Base-by-base conservation (phyloP, 1,139 yeast genomes). In the Sugiyamaella grinbergsii region DNA sequence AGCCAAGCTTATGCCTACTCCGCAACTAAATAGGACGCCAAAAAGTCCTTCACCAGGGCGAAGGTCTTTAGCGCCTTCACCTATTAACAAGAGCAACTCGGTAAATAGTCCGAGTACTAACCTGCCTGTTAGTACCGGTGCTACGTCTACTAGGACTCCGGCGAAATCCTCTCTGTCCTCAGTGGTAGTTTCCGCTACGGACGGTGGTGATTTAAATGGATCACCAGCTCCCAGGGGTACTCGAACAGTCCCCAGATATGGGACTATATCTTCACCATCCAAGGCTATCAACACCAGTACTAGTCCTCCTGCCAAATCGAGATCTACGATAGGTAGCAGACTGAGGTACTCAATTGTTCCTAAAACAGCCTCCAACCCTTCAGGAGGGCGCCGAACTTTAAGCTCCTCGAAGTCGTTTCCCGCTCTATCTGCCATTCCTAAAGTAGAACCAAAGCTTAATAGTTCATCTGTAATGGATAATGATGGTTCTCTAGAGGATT, bases 1-100 rank as follows among this genome's bases (percentile, higher is more conserved):
- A 32, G 54, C 63, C 18, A 54, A 50, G 49, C 54, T 59, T 24
- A 41, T 55, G 32, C 59, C 62, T 1, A 42, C 37, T 23, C 42
- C 47, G 3, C 41, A 18, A 26, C 42, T 6, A 31, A 36, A 47
- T 10, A 31, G 45, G 20, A 18, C 53, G 2, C 34, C 53, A 2
- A 46, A 42, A 7, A 28, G 48, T 7, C 51, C 50, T 1, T 42
- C 52, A 18, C 50, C 56, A 5, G 38, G 32, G 31, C 36, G 53
- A 26, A 34, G 22, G 16, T 32, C 39, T 18, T 36, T 33, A 16
- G 31, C 36, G 13, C 24, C 52, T 7, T 42, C 54, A 2, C 24
- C 38, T 18, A 31, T 23, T 7, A 33, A n/a, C 8, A 29, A 18
- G 24, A 40, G 19, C 24, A 7, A 10, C n/a, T 11, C 23, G 11